Base-by-base conservation (phyloP, 805 yeast species). In the Pichia occidentalis region DNA sequence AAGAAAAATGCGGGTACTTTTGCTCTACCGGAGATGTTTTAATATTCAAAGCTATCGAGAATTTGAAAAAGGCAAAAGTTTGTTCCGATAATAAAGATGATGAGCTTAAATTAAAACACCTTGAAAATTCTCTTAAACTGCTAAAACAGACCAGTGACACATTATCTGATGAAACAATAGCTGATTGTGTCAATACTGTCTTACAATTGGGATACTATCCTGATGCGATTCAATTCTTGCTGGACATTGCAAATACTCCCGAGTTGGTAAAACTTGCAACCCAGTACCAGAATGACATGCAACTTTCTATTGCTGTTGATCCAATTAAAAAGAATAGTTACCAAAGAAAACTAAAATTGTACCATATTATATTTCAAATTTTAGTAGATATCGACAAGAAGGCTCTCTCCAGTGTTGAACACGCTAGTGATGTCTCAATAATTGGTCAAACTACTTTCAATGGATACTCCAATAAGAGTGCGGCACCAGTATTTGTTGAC, bases 1-100 rank as follows among this genome's bases (percentile, higher is more conserved):
- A 92, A 60, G 94, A 85, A 38, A 79, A 90, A 43, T 92, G 98
- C 66, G 95, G 95, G 1, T 78, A 95, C 0, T 92, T 87, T 60
- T 92, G 97, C 54, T 85, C 97, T 0, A 77, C 95, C 12, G 85
- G 83, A 48, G 98, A 92, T 60, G 96, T 92, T 20, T 71, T 87
- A 43, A 85, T 92, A 11, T 92, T 88, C 68, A 83, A 90, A 59
- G 97, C 97, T 0, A 78, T 87, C 50, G 98, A 92, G 57, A 87
- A 83, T 57, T 67, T 92, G 51, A 83, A 90, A 40, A 78, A 81
- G 50, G 97, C 97, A 1, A 83, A 80, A 51, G 83, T 77, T 40
- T 74, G 77, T 43, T 85, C 85, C 2, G 59, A 67, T 19, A 73
- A 74, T 46, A 76, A 78, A 50, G 95, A 88, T 54, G 70, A 71